Conservation (phyloP, 805 yeast genomes). For the Diddensiella caesifluorescens region DNA sequence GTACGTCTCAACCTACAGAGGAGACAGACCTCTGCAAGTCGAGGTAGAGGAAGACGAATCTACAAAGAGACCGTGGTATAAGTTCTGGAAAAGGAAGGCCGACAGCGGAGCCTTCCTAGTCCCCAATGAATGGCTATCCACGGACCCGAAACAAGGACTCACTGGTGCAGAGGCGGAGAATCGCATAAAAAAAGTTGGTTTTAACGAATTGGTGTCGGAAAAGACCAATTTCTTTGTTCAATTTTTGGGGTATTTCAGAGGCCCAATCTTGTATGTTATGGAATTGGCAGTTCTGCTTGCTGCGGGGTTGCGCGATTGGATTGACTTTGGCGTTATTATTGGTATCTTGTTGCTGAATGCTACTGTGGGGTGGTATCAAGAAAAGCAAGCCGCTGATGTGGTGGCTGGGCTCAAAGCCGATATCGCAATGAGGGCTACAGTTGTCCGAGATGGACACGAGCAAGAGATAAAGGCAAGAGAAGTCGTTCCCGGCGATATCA, state of each 20-base stretch:
- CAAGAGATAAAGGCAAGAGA: constrained; percentile 75
- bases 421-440: constrained; percentile 82
- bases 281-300: constrained; percentile 92
- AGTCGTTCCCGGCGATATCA: constrained; percentile 91
- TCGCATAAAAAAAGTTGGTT: constrained; percentile 88
- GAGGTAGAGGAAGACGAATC: constrained; percentile 51
- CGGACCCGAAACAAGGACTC: constrained; percentile 75
- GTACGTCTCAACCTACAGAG: constrained; percentile 32
- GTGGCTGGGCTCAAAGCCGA: constrained; percentile 94
- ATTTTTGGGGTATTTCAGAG: constrained; percentile 81
- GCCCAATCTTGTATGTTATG: constrained; percentile 95
- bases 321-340: constrained; percentile 95
- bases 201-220: constrained; percentile 85
- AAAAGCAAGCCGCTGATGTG: constrained; percentile 96
- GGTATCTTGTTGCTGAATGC: constrained; percentile 86
- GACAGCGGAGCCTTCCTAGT: constrained; percentile 39
- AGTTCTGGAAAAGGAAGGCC: constrained; percentile 48
- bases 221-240: constrained; percentile 71
- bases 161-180: constrained; percentile 65
- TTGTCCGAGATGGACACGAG: constrained; percentile 78
- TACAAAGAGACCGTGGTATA: constrained; percentile 58
- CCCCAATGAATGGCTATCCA: constrained; percentile 77
- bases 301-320: constrained; percentile 97
- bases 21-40: constrained; percentile 39
- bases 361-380: constrained; percentile 93